phyloP scores from a whole-genome alignment of 1,139 yeast genomes.

The Geotrichum reessii region DNA sequence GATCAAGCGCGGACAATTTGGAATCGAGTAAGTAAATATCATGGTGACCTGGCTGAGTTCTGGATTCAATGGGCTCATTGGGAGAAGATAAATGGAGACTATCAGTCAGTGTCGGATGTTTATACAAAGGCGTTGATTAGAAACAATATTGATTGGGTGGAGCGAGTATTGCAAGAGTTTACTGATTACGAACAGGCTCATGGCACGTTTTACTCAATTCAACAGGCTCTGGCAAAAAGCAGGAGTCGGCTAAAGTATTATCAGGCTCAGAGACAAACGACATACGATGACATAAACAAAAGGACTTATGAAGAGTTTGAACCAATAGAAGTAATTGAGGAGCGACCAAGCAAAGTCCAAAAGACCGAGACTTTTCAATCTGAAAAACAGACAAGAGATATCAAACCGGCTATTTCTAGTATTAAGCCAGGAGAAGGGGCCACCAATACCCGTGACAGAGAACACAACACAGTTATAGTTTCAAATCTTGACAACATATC shows the following conservation, averaged over 20 bases:
- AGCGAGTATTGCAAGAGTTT: conserved; percentile 46
- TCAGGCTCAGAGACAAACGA: conserved; percentile 13
- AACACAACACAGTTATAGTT: conserved; percentile 49
- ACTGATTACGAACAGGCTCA: conserved; percentile 38
- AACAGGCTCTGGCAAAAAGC: conserved; percentile 24
- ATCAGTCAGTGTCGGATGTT: conserved; percentile 28
- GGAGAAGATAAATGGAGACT: conserved; percentile 35
- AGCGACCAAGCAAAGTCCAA: conserved; percentile 4
- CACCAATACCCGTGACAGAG: conserved; percentile 46
- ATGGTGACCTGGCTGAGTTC: conserved; percentile 39
- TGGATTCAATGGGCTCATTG: conserved; percentile 47
- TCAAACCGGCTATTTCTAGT: conserved; percentile 1
- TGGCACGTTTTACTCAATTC: conserved; percentile 35
- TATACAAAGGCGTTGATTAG: conserved; percentile 38
- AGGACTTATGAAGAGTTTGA: conserved; percentile 1
- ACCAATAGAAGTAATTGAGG: neutral
- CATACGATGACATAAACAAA: neutral
- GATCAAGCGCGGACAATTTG: conserved; percentile 19
- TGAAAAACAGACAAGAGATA: neutral
- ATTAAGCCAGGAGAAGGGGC: neutral
- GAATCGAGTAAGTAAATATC: conserved; percentile 22
- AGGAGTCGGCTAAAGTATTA: conserved; percentile 14
- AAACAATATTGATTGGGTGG: conserved; percentile 46
- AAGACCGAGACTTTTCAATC: neutral
- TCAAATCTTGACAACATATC: conserved; percentile 38